Evolutionary conservation across 2,329 filamentous ascomycete genomes (phyloP).

Genomic region (Epichloe sylvatica): DNA sequence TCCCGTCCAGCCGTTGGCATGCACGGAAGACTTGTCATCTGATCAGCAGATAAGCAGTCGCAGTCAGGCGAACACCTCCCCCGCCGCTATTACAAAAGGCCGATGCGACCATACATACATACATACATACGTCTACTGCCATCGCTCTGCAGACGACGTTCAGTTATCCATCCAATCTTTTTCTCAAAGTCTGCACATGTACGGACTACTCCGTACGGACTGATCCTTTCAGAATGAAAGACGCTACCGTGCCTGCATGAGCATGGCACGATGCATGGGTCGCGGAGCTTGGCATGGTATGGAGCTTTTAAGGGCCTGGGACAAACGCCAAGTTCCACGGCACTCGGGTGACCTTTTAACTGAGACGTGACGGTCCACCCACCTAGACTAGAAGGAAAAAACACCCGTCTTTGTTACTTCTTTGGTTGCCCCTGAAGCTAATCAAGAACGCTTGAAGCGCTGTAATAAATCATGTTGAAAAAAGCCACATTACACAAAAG

Average conservation of each 20-base stretch:
- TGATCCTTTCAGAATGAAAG: neutral
- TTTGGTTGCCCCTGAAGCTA: no score
- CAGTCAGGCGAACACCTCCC: neutral
- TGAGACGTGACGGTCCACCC: no score
- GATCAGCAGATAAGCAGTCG: neutral
- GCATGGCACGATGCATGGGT: neutral
- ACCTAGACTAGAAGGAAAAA: no score
- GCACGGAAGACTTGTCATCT: neutral
- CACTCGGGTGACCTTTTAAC: no score
- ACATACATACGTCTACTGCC: no score
- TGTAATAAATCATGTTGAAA: no score
- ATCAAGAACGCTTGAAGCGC: no score
- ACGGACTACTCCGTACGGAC: neutral
- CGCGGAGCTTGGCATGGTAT: neutral
- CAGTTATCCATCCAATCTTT: neutral
- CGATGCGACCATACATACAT: neutral
- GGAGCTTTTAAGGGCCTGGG: neutral
- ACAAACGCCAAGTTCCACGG: neutral
- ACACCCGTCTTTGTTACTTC: no score
- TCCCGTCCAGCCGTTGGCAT: neutral
- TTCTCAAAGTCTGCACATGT: neutral
- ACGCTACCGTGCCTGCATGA: conserved; percentile 3
- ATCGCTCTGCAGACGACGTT: no score
- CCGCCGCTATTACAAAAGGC: neutral
- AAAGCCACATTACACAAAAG: no score